A percentile compares a stretch with the other conserved stretches of the same genome.
These are phyloP conservation scores for Zygosaccharomyces bisporus DNA, from an alignment of 805 yeast species.

Conservation along the genomic window DNA sequence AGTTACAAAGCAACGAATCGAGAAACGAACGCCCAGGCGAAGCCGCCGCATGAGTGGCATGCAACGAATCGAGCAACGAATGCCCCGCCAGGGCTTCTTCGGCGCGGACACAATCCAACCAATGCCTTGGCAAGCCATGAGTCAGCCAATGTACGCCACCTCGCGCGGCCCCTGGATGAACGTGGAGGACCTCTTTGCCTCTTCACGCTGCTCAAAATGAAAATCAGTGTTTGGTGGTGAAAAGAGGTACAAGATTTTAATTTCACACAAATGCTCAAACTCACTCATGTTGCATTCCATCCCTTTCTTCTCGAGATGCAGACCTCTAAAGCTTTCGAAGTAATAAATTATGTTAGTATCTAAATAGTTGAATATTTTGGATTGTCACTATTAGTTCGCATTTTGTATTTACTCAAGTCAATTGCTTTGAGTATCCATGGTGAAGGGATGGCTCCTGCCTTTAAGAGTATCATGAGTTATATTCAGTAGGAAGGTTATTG, in stretches of 20 bases:
- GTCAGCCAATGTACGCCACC: neutral
- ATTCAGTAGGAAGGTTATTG: too few species aligned
- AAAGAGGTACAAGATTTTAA: neutral
- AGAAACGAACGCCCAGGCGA: constrained; percentile 1
- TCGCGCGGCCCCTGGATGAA: constrained; percentile 2
- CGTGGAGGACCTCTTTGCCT: constrained; percentile 3
- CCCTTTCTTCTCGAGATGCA: neutral
- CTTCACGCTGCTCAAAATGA: too few species aligned
- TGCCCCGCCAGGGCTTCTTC: constrained; percentile 5
- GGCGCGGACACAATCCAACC: constrained; percentile 5
- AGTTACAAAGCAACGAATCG: neutral
- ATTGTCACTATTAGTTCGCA: too few species aligned
- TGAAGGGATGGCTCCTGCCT: too few species aligned
- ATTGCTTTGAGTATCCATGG: too few species aligned
- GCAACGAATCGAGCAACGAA: constrained; percentile 5
- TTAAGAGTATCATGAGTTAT: too few species aligned
- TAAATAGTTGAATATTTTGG: too few species aligned
- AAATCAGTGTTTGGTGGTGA: neutral
- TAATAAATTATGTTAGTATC: too few species aligned
- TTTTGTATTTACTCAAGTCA: too few species aligned
- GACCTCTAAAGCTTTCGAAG: too few species aligned
- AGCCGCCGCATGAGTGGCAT: constrained; percentile 1
- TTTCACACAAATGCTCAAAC: neutral
- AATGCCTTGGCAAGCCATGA: constrained; percentile 1
- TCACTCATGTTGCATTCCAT: too few species aligned